Evolutionary conservation across 164 flowering plant genomes (phyloP).

Genomic region (Umbellularia californica): DNA sequence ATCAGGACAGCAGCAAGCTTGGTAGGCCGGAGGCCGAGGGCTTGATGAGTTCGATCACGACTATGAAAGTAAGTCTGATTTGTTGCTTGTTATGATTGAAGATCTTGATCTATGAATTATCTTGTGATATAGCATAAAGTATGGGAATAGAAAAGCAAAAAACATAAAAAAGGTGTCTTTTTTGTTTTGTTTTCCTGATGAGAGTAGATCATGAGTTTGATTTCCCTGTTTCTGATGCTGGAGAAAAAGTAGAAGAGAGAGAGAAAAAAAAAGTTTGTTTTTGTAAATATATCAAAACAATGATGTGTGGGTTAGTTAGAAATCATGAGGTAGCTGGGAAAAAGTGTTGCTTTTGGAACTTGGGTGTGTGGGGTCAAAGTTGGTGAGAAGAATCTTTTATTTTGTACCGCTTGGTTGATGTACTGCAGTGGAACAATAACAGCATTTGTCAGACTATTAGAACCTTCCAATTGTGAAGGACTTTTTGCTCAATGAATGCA

Average conservation of each 20-base stretch:
- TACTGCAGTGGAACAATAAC: not conserved
- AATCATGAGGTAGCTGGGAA: not conserved
- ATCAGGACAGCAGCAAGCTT: conserved; percentile 62
- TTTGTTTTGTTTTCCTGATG: no score
- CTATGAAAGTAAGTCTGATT: conserved; percentile 48
- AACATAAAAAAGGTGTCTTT: no score
- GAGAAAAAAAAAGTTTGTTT: not conserved
- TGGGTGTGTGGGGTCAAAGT: not conserved
- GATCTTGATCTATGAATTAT: no score
- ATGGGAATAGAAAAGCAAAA: not conserved
- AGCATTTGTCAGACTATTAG: not conserved
- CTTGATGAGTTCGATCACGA: conserved; percentile 46
- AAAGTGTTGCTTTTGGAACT: not conserved
- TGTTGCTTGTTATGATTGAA: not conserved
- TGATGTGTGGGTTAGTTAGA: not conserved
- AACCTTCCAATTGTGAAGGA: not conserved
- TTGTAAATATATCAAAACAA: no score
- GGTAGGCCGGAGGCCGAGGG: conserved; percentile 64
- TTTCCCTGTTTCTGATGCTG: not conserved
- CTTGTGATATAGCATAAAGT: not conserved
- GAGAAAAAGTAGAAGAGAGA: not conserved
- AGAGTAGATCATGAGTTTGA: no score
- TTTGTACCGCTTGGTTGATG: not conserved
- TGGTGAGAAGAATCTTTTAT: not conserved
- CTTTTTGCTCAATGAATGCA: not conserved